These are phyloP conservation scores for Apostasia ramifera DNA, from an alignment of 106 monocot species.

Conservation along the genomic window DNA sequence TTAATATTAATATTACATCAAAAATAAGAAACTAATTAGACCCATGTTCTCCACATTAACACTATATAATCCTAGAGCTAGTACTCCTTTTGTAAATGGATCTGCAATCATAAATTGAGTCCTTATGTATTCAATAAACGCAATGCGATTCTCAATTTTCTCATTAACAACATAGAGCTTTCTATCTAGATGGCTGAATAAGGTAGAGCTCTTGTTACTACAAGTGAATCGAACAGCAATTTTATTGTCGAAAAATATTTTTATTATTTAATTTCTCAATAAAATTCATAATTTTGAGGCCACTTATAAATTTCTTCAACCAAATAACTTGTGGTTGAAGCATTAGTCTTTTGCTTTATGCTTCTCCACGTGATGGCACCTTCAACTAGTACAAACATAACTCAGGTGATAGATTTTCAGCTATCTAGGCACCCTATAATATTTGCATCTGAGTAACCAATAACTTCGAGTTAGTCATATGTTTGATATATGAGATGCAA, in stretches of 20 bases:
- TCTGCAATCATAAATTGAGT: neutral
- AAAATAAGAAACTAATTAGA: neutral
- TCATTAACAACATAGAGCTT: neutral
- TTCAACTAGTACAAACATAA: neutral
- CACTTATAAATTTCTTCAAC: neutral
- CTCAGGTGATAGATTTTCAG: too few relatives aligned
- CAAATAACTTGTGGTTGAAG: neutral
- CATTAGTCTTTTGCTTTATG: too few relatives aligned
- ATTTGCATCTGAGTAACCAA: too few relatives aligned
- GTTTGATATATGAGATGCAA: neutral
- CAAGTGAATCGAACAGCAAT: neutral
- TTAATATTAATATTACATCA: neutral
- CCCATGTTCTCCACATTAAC: neutral
- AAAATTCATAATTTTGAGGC: neutral
- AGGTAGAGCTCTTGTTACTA: neutral
- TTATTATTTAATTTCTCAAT: neutral
- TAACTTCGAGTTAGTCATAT: too few relatives aligned
- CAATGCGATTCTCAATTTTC: neutral
- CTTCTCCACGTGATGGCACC: too few relatives aligned
- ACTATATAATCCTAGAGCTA: neutral
- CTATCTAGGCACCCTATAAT: too few relatives aligned
- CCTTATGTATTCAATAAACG: neutral
- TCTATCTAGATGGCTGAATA: neutral
- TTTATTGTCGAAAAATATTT: neutral
- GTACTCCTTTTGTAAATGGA: too few relatives aligned